A percentile compares a stretch with the other conserved stretches of the same genome.
Evolutionary conservation across 345 rosid genomes (phyloP).

Genomic region (Ceriops zippeliana): DNA sequence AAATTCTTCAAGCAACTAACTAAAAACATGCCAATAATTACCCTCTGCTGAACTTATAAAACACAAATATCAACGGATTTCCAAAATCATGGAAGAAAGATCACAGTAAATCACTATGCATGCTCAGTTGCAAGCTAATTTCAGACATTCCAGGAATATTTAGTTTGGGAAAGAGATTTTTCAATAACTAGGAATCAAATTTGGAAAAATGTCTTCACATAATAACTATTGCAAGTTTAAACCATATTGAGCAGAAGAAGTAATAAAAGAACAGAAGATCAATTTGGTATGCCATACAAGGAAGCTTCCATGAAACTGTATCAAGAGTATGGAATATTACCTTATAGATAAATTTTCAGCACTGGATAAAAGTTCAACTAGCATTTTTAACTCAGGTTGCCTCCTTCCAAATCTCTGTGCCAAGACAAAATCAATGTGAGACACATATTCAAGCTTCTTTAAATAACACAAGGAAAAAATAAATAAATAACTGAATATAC

Average conservation of each 20-base stretch:
- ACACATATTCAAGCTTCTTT: conserved; percentile 16
- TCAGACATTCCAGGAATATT: no score
- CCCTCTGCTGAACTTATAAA: not conserved
- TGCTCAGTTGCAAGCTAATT: no score
- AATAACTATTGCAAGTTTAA: no score
- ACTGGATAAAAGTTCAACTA: conserved; percentile 39
- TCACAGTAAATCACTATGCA: no score
- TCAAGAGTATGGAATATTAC: conserved; percentile 31
- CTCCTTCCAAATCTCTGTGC: conserved; percentile 39
- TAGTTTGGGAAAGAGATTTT: no score
- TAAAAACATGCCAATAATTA: not conserved
- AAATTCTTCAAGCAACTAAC: not conserved
- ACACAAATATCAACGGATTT: not conserved
- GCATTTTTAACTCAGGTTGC: conserved; percentile 32
- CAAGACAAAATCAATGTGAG: conserved; percentile 17
- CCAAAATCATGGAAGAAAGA: no score
- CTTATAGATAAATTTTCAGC: conserved; percentile 39
- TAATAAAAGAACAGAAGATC: not conserved
- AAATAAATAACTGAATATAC: conserved; percentile 1
- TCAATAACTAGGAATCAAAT: no score
- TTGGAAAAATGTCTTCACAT: no score
- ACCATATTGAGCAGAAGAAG: no score
- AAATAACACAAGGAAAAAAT: conserved; percentile 2
- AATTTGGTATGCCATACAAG: not conserved
- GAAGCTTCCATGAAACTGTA: not conserved